Conservation (phyloP, 1,284 basidiomycete species). For the Cryptococcus sp. region DNA sequence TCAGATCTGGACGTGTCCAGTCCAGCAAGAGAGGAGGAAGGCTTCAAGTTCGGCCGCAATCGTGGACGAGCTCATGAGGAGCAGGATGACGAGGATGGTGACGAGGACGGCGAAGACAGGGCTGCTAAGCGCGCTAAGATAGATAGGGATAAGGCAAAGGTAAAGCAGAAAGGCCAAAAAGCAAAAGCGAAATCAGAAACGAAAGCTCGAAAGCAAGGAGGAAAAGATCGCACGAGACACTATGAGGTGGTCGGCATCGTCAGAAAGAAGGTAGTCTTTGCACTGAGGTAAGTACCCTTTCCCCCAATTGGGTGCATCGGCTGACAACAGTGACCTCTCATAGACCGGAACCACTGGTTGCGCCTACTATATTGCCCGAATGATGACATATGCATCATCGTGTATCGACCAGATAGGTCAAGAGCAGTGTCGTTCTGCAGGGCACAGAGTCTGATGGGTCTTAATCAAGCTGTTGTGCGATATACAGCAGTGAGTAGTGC, state of each 20-base stretch:
- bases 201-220: constrained; percentile 6
- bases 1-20: constrained; percentile 46
- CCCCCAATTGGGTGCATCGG: not conserved
- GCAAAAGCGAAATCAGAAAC: constrained; percentile 12
- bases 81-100: constrained; percentile 23
- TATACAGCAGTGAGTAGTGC: not conserved
- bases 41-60: constrained; percentile 1
- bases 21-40: constrained; percentile 22
- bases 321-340: not conserved
- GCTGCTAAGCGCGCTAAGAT: constrained; percentile 10
- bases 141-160: constrained; percentile 14
- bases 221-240: constrained; percentile 38
- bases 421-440: too few species aligned
- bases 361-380: constrained; percentile 47
- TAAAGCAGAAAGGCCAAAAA: constrained; percentile 10
- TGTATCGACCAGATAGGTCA: too few species aligned
- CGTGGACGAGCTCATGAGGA: constrained; percentile 1
- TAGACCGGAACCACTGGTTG: constrained; percentile 52
- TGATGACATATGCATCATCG: not conserved
- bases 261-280: constrained; percentile 51
- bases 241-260: constrained; percentile 52
- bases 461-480: not conserved
- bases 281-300: constrained; percentile 40
- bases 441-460: too few species aligned
- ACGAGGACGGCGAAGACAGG: constrained; percentile 17